Evolutionary conservation across 2,329 filamentous ascomycete genomes (phyloP).

Genomic region (Curvularia lunata): DNA sequence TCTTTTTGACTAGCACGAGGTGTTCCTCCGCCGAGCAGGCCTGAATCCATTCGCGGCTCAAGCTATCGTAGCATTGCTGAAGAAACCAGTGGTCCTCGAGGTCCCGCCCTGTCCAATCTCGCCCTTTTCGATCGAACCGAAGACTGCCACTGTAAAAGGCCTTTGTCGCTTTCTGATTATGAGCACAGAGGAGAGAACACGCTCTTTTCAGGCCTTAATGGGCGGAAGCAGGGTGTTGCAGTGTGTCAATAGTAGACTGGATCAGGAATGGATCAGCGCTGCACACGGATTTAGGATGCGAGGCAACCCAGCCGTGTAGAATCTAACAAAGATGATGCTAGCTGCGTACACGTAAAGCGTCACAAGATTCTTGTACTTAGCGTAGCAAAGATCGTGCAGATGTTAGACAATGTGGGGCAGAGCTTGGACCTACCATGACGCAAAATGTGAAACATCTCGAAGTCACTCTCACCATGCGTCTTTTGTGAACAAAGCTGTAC

Average conservation of each 20-base stretch:
- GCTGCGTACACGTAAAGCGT: neutral
- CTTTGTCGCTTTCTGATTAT: slow-evolving; percentile 65
- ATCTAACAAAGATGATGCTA: neutral
- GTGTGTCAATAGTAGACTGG: slow-evolving; percentile 60
- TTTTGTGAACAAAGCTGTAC: slow-evolving; percentile 6
- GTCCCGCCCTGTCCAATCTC: slow-evolving; percentile 15
- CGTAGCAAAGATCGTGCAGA: neutral
- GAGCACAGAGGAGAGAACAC: slow-evolving; percentile 57
- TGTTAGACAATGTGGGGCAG: slow-evolving; percentile 9
- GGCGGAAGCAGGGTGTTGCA: slow-evolving; percentile 62
- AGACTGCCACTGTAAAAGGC: slow-evolving; percentile 43
- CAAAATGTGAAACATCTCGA: slow-evolving; percentile 30
- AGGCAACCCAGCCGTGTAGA: neutral
- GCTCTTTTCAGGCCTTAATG: slow-evolving; percentile 59
- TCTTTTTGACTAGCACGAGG: slow-evolving; percentile 60
- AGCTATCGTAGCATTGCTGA: slow-evolving; percentile 58
- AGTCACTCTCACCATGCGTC: slow-evolving; percentile 6
- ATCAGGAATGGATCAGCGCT: slow-evolving; percentile 57
- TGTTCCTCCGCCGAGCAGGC: slow-evolving; percentile 69
- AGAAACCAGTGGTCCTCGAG: slow-evolving; percentile 21
- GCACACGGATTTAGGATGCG: slow-evolving; percentile 40
- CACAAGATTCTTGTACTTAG: neutral
- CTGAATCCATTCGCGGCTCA: slow-evolving; percentile 77
- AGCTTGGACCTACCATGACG: slow-evolving; percentile 30
- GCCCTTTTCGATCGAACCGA: neutral